These are phyloP conservation scores for Fusarium devonianum DNA, from an alignment of 2,329 filamentous ascomycete genomes.

Conservation along the genomic window DNA sequence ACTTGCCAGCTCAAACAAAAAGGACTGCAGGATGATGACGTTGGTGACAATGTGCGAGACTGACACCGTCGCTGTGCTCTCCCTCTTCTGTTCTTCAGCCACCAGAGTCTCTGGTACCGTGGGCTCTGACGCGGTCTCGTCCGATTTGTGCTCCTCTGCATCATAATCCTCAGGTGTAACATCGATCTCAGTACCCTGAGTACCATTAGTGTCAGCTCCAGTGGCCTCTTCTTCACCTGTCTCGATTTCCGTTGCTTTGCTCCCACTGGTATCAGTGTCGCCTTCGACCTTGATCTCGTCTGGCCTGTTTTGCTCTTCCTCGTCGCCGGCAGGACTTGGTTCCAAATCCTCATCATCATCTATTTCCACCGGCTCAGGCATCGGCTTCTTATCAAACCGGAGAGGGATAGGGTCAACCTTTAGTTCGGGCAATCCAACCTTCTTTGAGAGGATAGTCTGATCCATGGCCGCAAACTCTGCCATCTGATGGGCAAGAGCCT, in stretches of 20 bases:
- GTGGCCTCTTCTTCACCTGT: neutral
- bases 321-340: neutral
- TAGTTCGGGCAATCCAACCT: conserved; percentile 57
- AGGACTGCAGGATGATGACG: conserved; percentile 79
- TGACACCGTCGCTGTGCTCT: conserved; percentile 58
- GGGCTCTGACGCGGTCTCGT: conserved; percentile 4
- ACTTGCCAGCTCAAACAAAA: conserved; percentile 78
- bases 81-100: conserved; percentile 21
- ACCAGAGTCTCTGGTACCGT: conserved; percentile 29
- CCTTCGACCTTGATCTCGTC: conserved; percentile 18
- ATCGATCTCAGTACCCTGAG: neutral
- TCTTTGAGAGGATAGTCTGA: conserved; percentile 65
- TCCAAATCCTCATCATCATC: conserved; percentile 15
- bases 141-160: neutral
- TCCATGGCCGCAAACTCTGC: conserved; percentile 70
- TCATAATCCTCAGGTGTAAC: neutral
- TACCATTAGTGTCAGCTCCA: neutral
- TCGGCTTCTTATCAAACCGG: conserved; percentile 49
- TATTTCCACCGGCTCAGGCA: conserved; percentile 36
- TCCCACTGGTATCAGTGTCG: conserved; percentile 6
- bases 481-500: conserved; percentile 56
- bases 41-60: conserved; percentile 84
- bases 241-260: neutral
- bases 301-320: too few species aligned
- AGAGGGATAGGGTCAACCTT: conserved; percentile 58